Evolutionary conservation across 768 basidiomycete genomes (phyloP), one percentile per base, ranked within the genome.

Genomic region (Tephrocybe sp.): DNA sequence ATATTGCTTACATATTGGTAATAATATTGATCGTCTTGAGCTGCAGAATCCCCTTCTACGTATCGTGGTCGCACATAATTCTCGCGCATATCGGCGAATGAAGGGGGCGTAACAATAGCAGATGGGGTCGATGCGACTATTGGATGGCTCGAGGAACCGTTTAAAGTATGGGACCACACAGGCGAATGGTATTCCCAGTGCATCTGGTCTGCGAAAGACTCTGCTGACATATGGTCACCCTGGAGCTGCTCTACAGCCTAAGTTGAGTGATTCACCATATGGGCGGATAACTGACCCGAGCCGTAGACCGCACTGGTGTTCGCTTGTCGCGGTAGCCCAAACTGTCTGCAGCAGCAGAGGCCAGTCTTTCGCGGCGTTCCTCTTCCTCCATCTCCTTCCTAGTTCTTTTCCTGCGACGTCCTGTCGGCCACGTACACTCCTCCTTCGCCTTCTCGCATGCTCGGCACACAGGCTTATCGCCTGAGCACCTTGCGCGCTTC

Each of bases 401-500:
- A 6, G 54, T 56, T 26, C 54, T 44, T 26, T 56, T 56, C 32
- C 54, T 38, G 13, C 54, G 46, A 16, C 54, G 51, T 25, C 54
- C 54, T 27, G 37, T 49, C 3, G 54, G 54, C 54, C 54, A 56
- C 2, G 37, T 37, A 24, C 54, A 56, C 34, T 52, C 51, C 25
- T 56, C 54, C 32, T 44, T 52, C 16, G 51, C 54, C 19, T 49
- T 52, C 30, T 48, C 54, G 38, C 54, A 56, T 16, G 54, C 38
- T 9, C 45, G 45, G 40, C 54, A 56, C 15, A 52, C 43, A 9
- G 54, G 54, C 39, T 52, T 56, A 38, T 56, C 51, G 16, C 54
- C 54, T 31, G 54, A 56, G 22, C 54, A 56, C 31, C 54, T 37
- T 16, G 54, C 54, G 22, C 54, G 54, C 24, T 56, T 56, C 11